Evolutionary conservation across 805 yeast species (phyloP).

Genomic region (Myxozyma udenii): DNA sequence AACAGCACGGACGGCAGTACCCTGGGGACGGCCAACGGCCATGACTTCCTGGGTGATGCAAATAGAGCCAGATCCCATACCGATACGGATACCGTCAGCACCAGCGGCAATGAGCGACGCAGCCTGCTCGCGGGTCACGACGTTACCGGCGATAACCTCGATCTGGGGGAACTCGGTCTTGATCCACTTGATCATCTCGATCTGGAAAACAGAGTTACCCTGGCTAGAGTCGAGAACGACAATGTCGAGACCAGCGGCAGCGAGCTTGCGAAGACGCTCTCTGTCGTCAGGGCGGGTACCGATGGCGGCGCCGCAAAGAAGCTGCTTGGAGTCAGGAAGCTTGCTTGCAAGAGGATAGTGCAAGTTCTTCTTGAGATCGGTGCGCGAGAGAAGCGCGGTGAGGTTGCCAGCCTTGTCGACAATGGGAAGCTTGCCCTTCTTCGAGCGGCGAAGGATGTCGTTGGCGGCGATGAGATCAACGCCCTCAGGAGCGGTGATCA

Average conservation of each 20-base stretch:
- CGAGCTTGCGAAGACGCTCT: conserved; percentile 77
- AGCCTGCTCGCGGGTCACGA: conserved; percentile 98
- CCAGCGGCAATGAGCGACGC: conserved; percentile 92
- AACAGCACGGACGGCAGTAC: conserved; percentile 95
- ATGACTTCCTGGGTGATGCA: conserved; percentile 99
- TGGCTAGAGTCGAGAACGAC: conserved; percentile 94
- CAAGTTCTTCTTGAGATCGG: conserved; percentile 95
- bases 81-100: conserved; percentile 96
- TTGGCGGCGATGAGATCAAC: conserved; percentile 82
- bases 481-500: conserved; percentile 80
- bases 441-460: conserved; percentile 81
- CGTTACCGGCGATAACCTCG: conserved; percentile 95
- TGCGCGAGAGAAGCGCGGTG: conserved; percentile 86
- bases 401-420: conserved; percentile 73
- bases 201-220: conserved; percentile 94
- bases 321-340: conserved; percentile 87
- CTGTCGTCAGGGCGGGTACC: conserved; percentile 91
- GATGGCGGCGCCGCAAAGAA: conserved; percentile 97
- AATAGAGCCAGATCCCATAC: conserved; percentile 99
- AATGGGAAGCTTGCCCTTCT: conserved; percentile 96
- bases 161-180: conserved; percentile 74
- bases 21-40: conserved; percentile 99
- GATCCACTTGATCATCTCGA: conserved; percentile 89
- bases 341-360: conserved; percentile 92
- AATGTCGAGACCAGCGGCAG: conserved; percentile 94